Base-by-base conservation (phyloP, 2,329 filamentous ascomycete species). In the Fusarium illudens region DNA sequence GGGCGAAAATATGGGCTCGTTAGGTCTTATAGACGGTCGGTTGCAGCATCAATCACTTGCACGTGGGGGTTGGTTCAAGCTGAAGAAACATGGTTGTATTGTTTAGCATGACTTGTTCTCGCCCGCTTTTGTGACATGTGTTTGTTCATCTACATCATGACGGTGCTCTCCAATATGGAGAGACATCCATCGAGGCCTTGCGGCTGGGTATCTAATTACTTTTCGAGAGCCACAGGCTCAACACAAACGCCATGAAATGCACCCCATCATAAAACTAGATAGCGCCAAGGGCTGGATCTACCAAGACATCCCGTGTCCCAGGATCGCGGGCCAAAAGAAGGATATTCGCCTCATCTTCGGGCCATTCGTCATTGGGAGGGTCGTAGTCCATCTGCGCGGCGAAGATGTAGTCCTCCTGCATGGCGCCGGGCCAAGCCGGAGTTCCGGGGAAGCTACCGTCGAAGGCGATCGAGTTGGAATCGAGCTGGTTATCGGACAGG, bases 311-410 rank as follows among this genome's bases (percentile, higher is more conserved):
- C 25, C 71, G 54, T 2, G 52, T 61, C 1, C 72, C 36, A 15
- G 74, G 57, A 15, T 77, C 74, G 7, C 76, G 70, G 13, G 79
- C 73, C 13, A 84, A 72, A 15, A 79, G 76, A 37, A 82, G 74
- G 64, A 84, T 81, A 60, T 81, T 82, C 8, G 77, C 76, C 55
- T 84, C 82, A 22, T 83, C 82, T 42, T 79, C 76, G 10, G 77
- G 76, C 83, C 82, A 84, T 19, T 81, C 80, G 33, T 80, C 77
- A 20, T 77, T 76, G n/a, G 72, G 64, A 20, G 68, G 66, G 11
- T 68, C 76, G 36, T 77, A 76, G 12, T 76, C 72, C 69, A 78
- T 73, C 17, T 75, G 71, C 5, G 76, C 75, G 12, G 78, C 77
- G 33, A 82, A 80, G 19, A 78, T 76, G 19, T 74, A 75, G 6